Evolutionary conservation across 2,329 filamentous ascomycete species (phyloP).

Genomic region (Penicillium sp.): DNA sequence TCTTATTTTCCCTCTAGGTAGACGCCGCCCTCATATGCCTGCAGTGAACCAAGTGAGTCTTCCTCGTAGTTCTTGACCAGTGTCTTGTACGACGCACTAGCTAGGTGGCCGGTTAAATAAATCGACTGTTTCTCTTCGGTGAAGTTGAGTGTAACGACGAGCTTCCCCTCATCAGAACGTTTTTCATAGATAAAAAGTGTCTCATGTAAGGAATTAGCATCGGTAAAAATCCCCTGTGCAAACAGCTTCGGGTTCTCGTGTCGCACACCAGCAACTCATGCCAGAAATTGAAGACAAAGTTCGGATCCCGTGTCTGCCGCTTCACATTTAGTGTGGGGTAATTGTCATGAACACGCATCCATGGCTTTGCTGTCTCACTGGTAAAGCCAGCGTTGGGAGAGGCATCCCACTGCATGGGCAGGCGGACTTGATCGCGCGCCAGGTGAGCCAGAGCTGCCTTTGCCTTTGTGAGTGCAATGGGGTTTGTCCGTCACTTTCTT

Average conservation of each 20-base stretch:
- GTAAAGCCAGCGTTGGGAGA: conserved; percentile 60
- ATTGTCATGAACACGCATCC: conserved; percentile 60
- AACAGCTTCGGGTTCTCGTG: conserved; percentile 57
- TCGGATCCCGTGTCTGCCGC: conserved; percentile 45
- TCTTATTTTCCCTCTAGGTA: conserved; percentile 7
- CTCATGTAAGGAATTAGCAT: conserved; percentile 48
- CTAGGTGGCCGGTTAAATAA: conserved; percentile 18
- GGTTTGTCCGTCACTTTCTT: conserved; percentile 27
- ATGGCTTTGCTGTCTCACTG: conserved; percentile 47
- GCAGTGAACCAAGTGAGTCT: conserved; percentile 4
- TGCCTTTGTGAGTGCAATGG: conserved; percentile 43
- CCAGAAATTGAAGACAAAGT: conserved; percentile 58
- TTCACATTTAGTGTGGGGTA: conserved; percentile 39
- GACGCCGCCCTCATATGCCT: conserved; percentile 10
- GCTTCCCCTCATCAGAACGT: conserved; percentile 23
- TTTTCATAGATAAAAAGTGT: conserved; percentile 48
- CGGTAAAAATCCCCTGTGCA: conserved; percentile 57
- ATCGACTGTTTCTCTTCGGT: conserved; percentile 34
- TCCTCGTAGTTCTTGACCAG: conserved; percentile 9
- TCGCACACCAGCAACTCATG: conserved; percentile 50
- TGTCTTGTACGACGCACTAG: background rate
- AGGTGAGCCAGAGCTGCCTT: conserved; percentile 55
- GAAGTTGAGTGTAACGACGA: conserved; percentile 48
- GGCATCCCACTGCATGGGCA: conserved; percentile 63
- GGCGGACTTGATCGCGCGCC: conserved; percentile 57